These are phyloP conservation scores for Nicotiana attenuata DNA, from an alignment of 257 asterid species.

Conservation along the genomic window DNA sequence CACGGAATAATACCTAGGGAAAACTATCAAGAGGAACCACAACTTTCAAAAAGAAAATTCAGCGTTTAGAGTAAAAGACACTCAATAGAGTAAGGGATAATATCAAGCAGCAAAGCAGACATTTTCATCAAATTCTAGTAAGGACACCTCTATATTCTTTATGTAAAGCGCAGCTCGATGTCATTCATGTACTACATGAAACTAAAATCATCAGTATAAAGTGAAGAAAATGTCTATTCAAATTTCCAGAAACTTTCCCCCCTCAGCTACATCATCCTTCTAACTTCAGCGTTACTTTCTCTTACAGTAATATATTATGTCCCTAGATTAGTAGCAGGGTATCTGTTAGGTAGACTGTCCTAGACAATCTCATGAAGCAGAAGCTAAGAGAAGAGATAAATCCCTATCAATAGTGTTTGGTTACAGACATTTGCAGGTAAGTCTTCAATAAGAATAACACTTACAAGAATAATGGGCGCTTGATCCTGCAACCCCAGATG, in stretches of 20 bases:
- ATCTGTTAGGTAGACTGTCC: neutral
- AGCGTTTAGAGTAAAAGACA: neutral
- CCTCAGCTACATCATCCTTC: neutral
- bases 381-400: slow-evolving; percentile 7
- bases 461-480: slow-evolving; percentile 47
- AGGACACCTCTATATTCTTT: neutral
- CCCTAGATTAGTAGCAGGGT: neutral
- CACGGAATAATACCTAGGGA: neutral
- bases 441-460: slow-evolving; percentile 19
- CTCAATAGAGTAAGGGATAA: neutral
- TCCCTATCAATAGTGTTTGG: neutral
- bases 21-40: neutral
- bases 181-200: neutral
- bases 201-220: neutral
- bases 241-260: neutral
- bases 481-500: slow-evolving; percentile 43
- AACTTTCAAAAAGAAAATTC: neutral
- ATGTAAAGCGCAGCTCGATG: neutral
- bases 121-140: neutral
- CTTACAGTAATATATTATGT: neutral
- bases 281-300: neutral
- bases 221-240: neutral
- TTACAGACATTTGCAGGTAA: neutral
- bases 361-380: neutral
- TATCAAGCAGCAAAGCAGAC: neutral